These are phyloP conservation scores for Camelina laxa DNA, from an alignment of 345 rosid genomes.

Conservation along the genomic window DNA sequence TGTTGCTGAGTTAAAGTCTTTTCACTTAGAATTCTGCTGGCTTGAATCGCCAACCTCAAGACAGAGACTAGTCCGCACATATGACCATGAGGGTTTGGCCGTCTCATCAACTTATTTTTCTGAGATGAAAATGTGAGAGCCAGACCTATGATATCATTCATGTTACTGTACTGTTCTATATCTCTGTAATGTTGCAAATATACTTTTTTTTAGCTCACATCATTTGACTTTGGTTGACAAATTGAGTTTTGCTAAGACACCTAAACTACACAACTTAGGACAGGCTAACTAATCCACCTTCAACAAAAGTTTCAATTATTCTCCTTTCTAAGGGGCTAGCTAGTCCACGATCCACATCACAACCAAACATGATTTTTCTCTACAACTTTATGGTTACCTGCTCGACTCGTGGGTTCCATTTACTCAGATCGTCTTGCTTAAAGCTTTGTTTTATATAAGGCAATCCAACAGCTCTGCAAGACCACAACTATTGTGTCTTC, in stretches of 20 bases:
- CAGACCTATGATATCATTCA: neutral
- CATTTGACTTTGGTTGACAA: neutral
- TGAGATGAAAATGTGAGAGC: constrained; percentile 61
- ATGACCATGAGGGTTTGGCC: constrained; percentile 78
- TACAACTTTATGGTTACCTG: too few relatives aligned
- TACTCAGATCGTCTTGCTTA: too few relatives aligned
- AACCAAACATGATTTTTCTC: too few relatives aligned
- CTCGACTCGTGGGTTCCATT: too few relatives aligned
- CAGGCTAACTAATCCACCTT: neutral
- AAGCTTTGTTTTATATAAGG: too few relatives aligned
- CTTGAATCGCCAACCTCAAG: constrained; percentile 68
- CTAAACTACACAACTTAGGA: neutral
- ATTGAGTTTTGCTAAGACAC: neutral
- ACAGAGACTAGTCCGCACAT: constrained; percentile 82
- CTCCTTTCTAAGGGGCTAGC: too few relatives aligned
- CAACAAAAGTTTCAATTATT: too few relatives aligned
- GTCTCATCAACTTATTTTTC: constrained; percentile 82
- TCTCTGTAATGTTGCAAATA: neutral
- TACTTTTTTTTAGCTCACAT: neutral
- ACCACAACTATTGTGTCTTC: too few relatives aligned
- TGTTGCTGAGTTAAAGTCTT: constrained; percentile 71
- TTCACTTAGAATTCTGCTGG: constrained; percentile 93
- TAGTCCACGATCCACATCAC: too few relatives aligned
- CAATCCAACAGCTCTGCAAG: too few relatives aligned
- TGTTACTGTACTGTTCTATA: neutral